Conservation (phyloP, 768 basidiomycete genomes). For the Suillus subalutaceus region DNA sequence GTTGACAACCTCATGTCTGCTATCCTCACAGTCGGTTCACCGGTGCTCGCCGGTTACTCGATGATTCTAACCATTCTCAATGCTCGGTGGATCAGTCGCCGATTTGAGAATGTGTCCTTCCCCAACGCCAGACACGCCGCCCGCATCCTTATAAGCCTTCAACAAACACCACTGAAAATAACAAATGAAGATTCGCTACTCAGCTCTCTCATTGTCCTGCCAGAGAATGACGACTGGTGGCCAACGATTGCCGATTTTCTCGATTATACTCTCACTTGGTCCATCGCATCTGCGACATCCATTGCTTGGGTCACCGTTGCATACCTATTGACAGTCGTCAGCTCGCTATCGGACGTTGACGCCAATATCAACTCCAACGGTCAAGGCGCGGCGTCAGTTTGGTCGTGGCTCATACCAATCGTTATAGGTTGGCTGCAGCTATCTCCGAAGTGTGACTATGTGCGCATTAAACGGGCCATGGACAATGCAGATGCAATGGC, state of each 20-base stretch:
- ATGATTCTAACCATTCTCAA: slow-evolving; percentile 47
- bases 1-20: slow-evolving; percentile 46
- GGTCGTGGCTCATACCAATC: slow-evolving; percentile 47
- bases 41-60: slow-evolving; percentile 48
- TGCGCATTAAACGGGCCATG: slow-evolving; percentile 31
- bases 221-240: slow-evolving; percentile 48
- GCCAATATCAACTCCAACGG: slow-evolving; percentile 35
- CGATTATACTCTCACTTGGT: slow-evolving; percentile 43
- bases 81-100: slow-evolving; percentile 41
- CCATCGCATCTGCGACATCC: slow-evolving; percentile 39
- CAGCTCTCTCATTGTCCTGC: slow-evolving; percentile 45
- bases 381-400: slow-evolving; percentile 41
- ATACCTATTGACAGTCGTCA: slow-evolving; percentile 41
- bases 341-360: slow-evolving; percentile 23
- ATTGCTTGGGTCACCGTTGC: slow-evolving; percentile 49
- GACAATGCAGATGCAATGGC: slow-evolving; percentile 31
- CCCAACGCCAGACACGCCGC: slow-evolving; percentile 30
- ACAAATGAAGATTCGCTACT: slow-evolving; percentile 32
- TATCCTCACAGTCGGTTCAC: slow-evolving; percentile 48
- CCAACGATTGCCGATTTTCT: slow-evolving; percentile 33
- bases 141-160: slow-evolving; percentile 40
- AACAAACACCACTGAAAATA: slow-evolving; percentile 43
- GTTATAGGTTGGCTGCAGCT: slow-evolving; percentile 44
- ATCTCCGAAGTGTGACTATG: slow-evolving; percentile 41
- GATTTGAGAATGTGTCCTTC: slow-evolving; percentile 33